Evolutionary conservation across 257 asterid species (phyloP), one percentile per base, ranked within the genome.

Genomic region (Gynochthodes officinalis): DNA sequence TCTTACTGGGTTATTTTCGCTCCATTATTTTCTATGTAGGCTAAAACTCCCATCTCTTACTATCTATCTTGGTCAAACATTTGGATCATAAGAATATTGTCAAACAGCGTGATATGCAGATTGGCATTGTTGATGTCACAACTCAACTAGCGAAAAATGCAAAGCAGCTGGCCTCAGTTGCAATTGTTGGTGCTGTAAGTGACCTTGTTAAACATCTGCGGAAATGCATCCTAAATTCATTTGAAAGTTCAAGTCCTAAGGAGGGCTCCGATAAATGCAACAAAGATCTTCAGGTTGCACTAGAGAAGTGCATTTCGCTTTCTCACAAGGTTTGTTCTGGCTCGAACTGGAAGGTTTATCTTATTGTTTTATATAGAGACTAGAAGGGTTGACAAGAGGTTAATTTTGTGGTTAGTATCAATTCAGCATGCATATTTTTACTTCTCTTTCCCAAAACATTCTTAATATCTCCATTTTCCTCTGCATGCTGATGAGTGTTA

Each of bases 11-110:
- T 55, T 23, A 27, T 39, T 40, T 25, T 5, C 58, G 52, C n/a
- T 68, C 19, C 40, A n/a, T n/a, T 32, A 73, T 73, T 69, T 58
- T n/a, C n/a, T n/a, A n/a, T n/a, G n/a, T n/a, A 84, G 88, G 83
- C 37, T 86, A 77, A 59, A 84, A 71, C 71, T 84, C 83, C 78
- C 86, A 84, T 82, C 75, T 79, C 28, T 66, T 84, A 64, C 49
- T 82, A 28, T 79, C 86, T 64, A 67, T 72, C 66, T 79, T 84
- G 81, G 78, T 84, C 73, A 84, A 84, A 82, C 88, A 84, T 58
- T 75, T 84, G 83, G 84, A 80, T 82, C 84, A 84, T 61, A 84
- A 77, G 79, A 79, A 78, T 76, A 79, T 84, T 23, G 32, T 62
- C 72, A 84, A 82, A 76, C 75, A 70, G 75, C 76, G 73, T 74